Evolutionary conservation across 1,284 basidiomycete species (phyloP), one percentile per base, ranked within the genome.

Genomic region (Exsudoporus floridanus): DNA sequence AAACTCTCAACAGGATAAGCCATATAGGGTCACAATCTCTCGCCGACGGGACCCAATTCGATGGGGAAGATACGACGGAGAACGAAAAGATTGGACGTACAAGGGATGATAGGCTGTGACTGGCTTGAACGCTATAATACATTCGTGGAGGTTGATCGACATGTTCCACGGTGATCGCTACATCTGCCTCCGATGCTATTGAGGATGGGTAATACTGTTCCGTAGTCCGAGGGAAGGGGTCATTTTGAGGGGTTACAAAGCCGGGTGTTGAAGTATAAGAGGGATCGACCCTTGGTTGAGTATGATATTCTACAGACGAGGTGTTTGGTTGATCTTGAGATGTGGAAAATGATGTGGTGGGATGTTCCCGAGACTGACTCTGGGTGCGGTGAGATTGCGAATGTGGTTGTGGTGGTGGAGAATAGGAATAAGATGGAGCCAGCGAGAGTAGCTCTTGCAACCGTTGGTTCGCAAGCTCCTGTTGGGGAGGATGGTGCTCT

Each of bases 391-490:
- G 46, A 21, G 58, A 18, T 7, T 48, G 56, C 0, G 34, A 25
- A 3, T 40, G 37, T 0, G 45, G 27, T 4, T 41, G 49, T 16
- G 36, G 40, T 38, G 42, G 33, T 31, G 25, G 25, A 33, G 47
- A 14, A 36, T 49, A 28, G 5, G 57, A 1, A 14, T 53, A 42
- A 13, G 59, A 31, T 5, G 53, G 4, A 8, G 31, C 14, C 8
- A 65, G 28, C 2, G 63, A 57, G 27, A 69, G 65, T 21, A 69
- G 25, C n/a, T 69, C 56, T 21, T 63, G 67, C 8, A 68, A 31
- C 0, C 64, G 67, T 49, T 59, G 61, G 13, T 41, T 65, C 4
- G 57, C 34, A 5, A 66, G 49, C 3, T 42, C 52, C 33, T 53
- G 56, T 8, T 51, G 2, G 6, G 33, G 40, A 16, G 28, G 18